phyloP scores from a whole-genome alignment of 2,329 filamentous ascomycete species.

The Rhinocladiella mackenziei region DNA sequence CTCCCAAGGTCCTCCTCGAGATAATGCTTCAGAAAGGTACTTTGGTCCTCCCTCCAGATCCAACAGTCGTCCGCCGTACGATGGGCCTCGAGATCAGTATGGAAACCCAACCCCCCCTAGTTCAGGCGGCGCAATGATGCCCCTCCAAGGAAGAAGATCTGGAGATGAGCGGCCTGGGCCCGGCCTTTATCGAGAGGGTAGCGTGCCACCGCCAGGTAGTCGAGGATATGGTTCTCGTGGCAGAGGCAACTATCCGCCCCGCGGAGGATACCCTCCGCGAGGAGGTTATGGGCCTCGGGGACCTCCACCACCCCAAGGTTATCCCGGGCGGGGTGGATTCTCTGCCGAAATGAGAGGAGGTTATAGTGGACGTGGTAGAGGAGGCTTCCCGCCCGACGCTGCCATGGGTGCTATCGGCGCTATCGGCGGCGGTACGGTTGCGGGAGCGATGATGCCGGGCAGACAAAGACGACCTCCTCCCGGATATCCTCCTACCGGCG shows the following conservation, averaged over 20 bases:
- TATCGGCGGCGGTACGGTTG: slow-evolving; percentile 40
- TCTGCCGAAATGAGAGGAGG: slow-evolving; percentile 33
- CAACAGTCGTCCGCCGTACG: slow-evolving; percentile 34
- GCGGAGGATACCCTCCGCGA: slow-evolving; percentile 23
- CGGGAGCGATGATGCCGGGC: slow-evolving; percentile 41
- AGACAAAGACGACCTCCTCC: slow-evolving; percentile 44
- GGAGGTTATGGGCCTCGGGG: slow-evolving; percentile 41
- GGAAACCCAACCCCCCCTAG: slow-evolving; percentile 40
- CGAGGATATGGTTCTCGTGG: slow-evolving; percentile 50
- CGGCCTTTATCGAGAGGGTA: slow-evolving; percentile 17
- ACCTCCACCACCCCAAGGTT: slow-evolving; percentile 38
- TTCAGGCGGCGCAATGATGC: slow-evolving; percentile 28
- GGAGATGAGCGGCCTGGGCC: slow-evolving; percentile 18
- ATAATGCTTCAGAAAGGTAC: slow-evolving; percentile 32
- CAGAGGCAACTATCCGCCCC: slow-evolving; percentile 52
- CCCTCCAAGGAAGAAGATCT: slow-evolving; percentile 17
- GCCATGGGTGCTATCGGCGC: no score
- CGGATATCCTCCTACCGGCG: slow-evolving; percentile 46
- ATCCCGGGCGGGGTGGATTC: slow-evolving; percentile 39
- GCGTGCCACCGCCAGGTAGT: slow-evolving; percentile 31
- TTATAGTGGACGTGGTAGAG: slow-evolving; percentile 31
- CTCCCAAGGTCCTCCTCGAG: slow-evolving; percentile 19
- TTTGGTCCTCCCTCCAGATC: slow-evolving; percentile 31
- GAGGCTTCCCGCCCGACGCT: slow-evolving; percentile 21
- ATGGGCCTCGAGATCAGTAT: slow-evolving; percentile 36